Evolutionary conservation across 2,329 filamentous ascomycete species (phyloP).

Genomic region (Stachybotrys chlorohalonatus): DNA sequence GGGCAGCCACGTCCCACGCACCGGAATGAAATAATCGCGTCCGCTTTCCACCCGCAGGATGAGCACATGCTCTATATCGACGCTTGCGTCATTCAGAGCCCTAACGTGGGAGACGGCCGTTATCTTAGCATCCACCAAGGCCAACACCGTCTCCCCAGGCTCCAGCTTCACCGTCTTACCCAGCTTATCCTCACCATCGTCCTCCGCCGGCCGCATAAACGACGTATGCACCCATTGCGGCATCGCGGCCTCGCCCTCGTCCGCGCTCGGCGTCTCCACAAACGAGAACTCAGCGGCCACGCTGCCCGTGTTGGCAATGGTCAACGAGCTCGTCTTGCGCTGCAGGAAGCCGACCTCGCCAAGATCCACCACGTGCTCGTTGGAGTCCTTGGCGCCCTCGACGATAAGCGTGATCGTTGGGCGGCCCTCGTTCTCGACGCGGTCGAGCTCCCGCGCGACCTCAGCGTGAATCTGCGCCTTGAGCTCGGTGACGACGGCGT

Average conservation of each 20-base stretch:
- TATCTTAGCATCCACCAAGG: conserved; percentile 60
- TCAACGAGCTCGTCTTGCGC: conserved; percentile 57
- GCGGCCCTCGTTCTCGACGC: conserved; percentile 82
- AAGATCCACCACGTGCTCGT: conserved; percentile 60
- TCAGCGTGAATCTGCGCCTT: conserved; percentile 80
- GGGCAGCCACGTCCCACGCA: conserved; percentile 69
- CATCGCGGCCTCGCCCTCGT: conserved; percentile 28
- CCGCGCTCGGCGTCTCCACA: conserved; percentile 54
- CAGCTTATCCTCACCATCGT: conserved; percentile 20
- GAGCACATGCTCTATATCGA: conserved; percentile 72
- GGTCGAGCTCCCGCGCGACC: conserved; percentile 79
- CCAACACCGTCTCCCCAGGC: conserved; percentile 73
- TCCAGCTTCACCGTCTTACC: conserved; percentile 56
- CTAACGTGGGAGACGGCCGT: conserved; percentile 54
- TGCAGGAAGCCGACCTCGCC: conserved; percentile 64
- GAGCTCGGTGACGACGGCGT: conserved; percentile 75
- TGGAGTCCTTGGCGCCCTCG: conserved; percentile 42
- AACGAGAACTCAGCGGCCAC: conserved; percentile 75
- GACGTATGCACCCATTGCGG: conserved; percentile 63
- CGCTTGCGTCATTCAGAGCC: conserved; percentile 59
- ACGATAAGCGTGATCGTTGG: conserved; percentile 77
- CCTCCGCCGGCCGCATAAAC: conserved; percentile 38
- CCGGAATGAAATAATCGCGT: conserved; percentile 82
- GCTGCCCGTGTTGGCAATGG: conserved; percentile 85
- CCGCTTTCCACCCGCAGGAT: conserved; percentile 77